Evolutionary conservation across 2,329 filamentous ascomycete genomes (phyloP), one percentile per base, ranked within the genome.

Genomic region (Pseudogymnoascus sp.): DNA sequence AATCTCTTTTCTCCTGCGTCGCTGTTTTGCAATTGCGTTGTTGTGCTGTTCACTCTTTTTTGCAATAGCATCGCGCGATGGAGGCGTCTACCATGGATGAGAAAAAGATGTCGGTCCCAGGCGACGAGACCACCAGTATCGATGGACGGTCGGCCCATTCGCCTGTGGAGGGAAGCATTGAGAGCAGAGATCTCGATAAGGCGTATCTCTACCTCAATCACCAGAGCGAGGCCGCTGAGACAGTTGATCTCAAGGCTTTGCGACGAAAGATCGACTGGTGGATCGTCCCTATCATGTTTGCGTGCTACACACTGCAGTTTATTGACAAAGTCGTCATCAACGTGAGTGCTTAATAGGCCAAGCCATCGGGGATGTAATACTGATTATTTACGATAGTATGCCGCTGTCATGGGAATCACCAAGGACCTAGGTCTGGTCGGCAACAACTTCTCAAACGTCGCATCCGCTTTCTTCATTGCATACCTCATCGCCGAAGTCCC

Each of bases 271-370:
- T 87, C 59, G 84, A 87, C 68, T 81, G 76, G 74, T 80, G 77
- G 59, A 83, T 87, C 61, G 76, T 87, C 35, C 84, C 84, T 0
- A 75, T 87, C 61, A 85, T 87, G 81, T 86, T 86, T 64, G 72
- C 78, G 49, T 83, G 80, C 69, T 87, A 87, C 69, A 81, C 80
- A n/a, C 78, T 86, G 74, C 83, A 87, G 68, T 86, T 86, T 67
- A 75, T 87, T 49, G 85, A 87, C 75, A 88, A 88, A 73, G 81
- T 86, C 64, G 79, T 84, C 28, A 78, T 87, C 49, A 87, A 87
- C 68, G 83, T 85, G 60, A 69, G 80, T 74, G 14, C 35, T 37
- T 9, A 2, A 12, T 31, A 7, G 21, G 8, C 11, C 5, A 33
- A 2, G 49, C 9, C 4, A 12, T 33, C 28, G 7, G n/a, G 21